Base-by-base conservation (phyloP, 768 basidiomycete genomes). In the Kwoniella pini region DNA sequence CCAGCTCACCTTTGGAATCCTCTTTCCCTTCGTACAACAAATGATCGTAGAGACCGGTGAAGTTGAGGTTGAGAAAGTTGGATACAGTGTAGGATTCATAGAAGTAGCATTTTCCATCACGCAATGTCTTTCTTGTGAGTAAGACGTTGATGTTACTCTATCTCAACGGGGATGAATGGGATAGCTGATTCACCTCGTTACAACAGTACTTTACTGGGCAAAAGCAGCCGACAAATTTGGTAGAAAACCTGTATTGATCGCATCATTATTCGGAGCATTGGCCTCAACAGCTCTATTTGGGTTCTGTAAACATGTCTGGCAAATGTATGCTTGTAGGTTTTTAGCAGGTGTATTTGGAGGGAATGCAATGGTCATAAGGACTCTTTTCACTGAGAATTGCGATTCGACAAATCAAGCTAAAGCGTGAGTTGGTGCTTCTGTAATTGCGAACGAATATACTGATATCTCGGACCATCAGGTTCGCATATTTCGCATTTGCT, bases 31-130 rank as follows among this genome's bases (percentile, higher is more conserved):
- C 26, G 60, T 65, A n/a, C 58, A 65, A 28, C 59, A 65, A 46
- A 65, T 65, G 64, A 50, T 65, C 10, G 59, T 65, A 2, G 64
- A 65, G 38, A 65, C 64, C 3, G 64, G 64, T n/a, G 58, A 60
- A 42, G 64, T 65, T 11, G 30, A 58, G 19, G 54, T 65, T 2
- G 59, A 65, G 27, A 60, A 65, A 30, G 64, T 65, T 19, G 64
- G 64, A 36, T 65, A 60, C 43, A 56, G 54, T 33, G 64, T 65
- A 21, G 64, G 64, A 15, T 48, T 60, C 28, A 57, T 65, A 39
- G 64, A 65, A 38, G 51, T 60, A 3, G 48, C 59, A 3, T 65
- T 65, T 45, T 65, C 64, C 2, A 60, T 65, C 59, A 65, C 64
- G 2, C 64, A 65, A 46, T 60, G 54, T 22, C 31, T 65, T 6